Evolutionary conservation across 2,329 filamentous ascomycete genomes (phyloP), one percentile per base, ranked within the genome.

Genomic region (Cladophialophora yegresii): DNA sequence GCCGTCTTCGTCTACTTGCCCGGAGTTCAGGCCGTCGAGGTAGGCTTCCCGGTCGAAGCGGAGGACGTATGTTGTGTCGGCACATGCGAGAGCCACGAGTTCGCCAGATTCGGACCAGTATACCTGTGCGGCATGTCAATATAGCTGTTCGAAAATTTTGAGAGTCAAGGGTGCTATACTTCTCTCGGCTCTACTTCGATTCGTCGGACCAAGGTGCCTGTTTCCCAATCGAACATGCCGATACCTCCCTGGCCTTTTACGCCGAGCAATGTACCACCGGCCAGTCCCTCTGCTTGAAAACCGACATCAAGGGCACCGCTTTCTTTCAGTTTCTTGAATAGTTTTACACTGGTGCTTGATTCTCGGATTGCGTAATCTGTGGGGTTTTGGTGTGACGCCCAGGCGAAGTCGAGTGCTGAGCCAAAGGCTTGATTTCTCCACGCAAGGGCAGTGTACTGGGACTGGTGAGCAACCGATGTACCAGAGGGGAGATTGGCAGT

Each of bases 31-130:
- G 4, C 91, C 93, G 65, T 92, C 89, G 43, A 93, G 79, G 72
- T 96, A 98, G 75, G 89, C 89, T 72, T 98, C 93, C 64, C 93
- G 84, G 12, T 92, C 96, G 79, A 92, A 99, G 61, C 95, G 87
- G 61, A 99, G 82, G 57, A 99, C 91, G 75, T 98, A 99, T 78
- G 92, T 97, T 45, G 89, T 92, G 75, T 98, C 95, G 64, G 98
- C 93, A 74, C 93, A 98, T 20, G 93, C 93, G 73, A 99, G 86
- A 7, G 91, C 86, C 40, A 98, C 92, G 50, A 99, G 83, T 79
- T 99, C 95, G 67, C 95, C 95, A 70, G 89, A 96, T 73, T 98
- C 95, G 2, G 93, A 97, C 95, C 95, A 99, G 84, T 96, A 97
- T 12, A 99, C 90, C 83, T 89, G 72, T 58, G 45, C 65, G 65